Evolutionary conservation across 192 early-diverging fungal species (phyloP).

Genomic region (Coemansia sp.): DNA sequence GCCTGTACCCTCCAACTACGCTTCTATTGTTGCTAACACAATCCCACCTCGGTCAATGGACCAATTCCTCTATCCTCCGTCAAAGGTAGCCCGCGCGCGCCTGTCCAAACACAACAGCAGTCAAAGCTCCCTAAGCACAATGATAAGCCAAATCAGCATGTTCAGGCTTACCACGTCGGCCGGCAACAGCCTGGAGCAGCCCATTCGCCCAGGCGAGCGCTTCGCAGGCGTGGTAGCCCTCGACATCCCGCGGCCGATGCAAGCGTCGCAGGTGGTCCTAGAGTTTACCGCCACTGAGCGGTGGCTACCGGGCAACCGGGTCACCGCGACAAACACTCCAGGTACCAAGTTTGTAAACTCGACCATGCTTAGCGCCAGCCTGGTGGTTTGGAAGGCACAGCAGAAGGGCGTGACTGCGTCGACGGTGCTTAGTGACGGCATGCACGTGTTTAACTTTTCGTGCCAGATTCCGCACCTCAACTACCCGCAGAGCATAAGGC

Average conservation of each 20-base stretch:
- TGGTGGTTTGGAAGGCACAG: conserved; percentile 42
- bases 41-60: not conserved
- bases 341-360: conserved; percentile 8
- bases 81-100: conserved; percentile 17
- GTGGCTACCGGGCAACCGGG: conserved; percentile 18
- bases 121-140: conserved; percentile 6
- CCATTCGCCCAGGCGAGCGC: conserved; percentile 42
- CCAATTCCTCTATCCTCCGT: not conserved
- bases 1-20: too few relatives aligned
- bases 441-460: conserved; percentile 48
- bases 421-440: conserved; percentile 49
- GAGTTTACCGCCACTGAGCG: conserved; percentile 34
- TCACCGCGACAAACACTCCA: not conserved
- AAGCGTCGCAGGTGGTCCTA: conserved; percentile 43
- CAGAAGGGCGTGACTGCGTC: conserved; percentile 39
- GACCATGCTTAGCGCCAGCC: conserved; percentile 12
- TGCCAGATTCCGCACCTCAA: conserved; percentile 51
- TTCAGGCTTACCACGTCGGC: conserved; percentile 47
- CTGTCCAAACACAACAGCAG: conserved; percentile 20
- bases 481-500: conserved; percentile 42
- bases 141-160: conserved; percentile 24
- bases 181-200: conserved; percentile 45
- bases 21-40: not conserved
- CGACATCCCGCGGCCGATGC: conserved; percentile 36
- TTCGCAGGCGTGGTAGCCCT: conserved; percentile 45